Evolutionary conservation across 805 yeast species (phyloP).

Genomic region (Candida glaebosa): DNA sequence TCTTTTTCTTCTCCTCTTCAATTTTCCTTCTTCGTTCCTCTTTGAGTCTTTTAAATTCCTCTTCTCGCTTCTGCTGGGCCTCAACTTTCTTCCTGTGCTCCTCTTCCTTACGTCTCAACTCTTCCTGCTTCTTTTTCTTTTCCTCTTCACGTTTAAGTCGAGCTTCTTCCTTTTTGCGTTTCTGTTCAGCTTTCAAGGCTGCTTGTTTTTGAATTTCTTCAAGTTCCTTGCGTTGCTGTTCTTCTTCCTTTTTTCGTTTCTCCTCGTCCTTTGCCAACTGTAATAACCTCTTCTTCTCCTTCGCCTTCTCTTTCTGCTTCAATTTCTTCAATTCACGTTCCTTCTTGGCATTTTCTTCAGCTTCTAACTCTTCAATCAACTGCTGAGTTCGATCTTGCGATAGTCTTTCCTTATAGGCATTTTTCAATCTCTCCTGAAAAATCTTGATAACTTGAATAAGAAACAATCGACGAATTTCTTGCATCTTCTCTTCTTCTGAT

Average conservation of each 20-base stretch:
- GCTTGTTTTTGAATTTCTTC: slow-evolving; percentile 30
- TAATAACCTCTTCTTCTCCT: slow-evolving; percentile 62
- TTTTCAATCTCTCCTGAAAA: slow-evolving; percentile 68
- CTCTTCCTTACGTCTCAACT: slow-evolving; percentile 28
- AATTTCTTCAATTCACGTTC: slow-evolving; percentile 65
- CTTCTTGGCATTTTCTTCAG: slow-evolving; percentile 61
- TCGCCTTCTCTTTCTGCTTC: slow-evolving; percentile 63
- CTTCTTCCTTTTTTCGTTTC: slow-evolving; percentile 50
- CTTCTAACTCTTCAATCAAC: slow-evolving; percentile 65
- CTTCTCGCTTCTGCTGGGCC: slow-evolving; percentile 27
- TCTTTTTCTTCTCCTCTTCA: slow-evolving; percentile 21
- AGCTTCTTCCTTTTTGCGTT: slow-evolving; percentile 35
- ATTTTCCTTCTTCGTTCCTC: slow-evolving; percentile 22
- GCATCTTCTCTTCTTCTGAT: slow-evolving; percentile 59
- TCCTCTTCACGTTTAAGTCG: slow-evolving; percentile 45
- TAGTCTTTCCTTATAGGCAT: slow-evolving; percentile 73
- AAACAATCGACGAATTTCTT: slow-evolving; percentile 76
- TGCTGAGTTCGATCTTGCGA: slow-evolving; percentile 70
- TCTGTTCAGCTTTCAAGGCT: slow-evolving; percentile 34
- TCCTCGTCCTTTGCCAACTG: slow-evolving; percentile 66
- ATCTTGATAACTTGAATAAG: slow-evolving; percentile 77
- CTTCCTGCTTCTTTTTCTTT: slow-evolving; percentile 41
- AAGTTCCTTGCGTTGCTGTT: slow-evolving; percentile 38
- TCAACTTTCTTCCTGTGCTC: slow-evolving; percentile 29
- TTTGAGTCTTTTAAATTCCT: slow-evolving; percentile 21